Evolutionary conservation across 1,284 basidiomycete species (phyloP).

Genomic region (Neonothopanus nambi): DNA sequence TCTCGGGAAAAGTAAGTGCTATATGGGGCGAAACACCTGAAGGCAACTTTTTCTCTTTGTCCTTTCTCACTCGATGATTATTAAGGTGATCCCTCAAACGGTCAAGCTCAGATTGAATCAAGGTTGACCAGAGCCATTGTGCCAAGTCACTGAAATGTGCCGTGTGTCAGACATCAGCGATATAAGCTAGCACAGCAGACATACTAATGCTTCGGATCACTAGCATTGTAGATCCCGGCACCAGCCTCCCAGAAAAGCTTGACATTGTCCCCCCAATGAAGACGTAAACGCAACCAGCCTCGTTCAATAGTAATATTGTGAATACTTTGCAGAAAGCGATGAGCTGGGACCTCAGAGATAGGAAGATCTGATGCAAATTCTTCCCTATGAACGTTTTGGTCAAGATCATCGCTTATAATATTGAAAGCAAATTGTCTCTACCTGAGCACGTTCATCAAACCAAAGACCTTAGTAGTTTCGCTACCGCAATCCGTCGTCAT

Average conservation of each 20-base stretch:
- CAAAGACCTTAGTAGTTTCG: conserved; percentile 32
- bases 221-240: conserved; percentile 23
- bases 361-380: conserved; percentile 24
- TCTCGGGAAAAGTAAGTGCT: conserved; percentile 19
- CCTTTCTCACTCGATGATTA: conserved; percentile 18
- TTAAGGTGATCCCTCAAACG: conserved; percentile 24
- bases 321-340: conserved; percentile 30
- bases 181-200: conserved; percentile 6
- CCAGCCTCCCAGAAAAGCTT: conserved; percentile 27
- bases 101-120: conserved; percentile 31
- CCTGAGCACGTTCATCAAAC: conserved; percentile 31
- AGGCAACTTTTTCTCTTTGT: conserved; percentile 26
- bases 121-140: conserved; percentile 30
- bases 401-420: not conserved
- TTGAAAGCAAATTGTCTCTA: conserved; percentile 16
- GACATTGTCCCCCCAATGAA: conserved; percentile 33
- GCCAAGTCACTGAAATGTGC: conserved; percentile 23
- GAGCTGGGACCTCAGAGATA: conserved; percentile 26
- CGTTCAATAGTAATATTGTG: conserved; percentile 36
- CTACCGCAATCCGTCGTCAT: conserved; percentile 34
- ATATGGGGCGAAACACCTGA: conserved; percentile 27
- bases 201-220: conserved; percentile 25
- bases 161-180: not conserved
- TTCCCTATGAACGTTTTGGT: conserved; percentile 17
- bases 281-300: conserved; percentile 30